Evolutionary conservation across 371 early-diverging fungal genomes (phyloP).

Genomic region (Parasitella parasitica): DNA sequence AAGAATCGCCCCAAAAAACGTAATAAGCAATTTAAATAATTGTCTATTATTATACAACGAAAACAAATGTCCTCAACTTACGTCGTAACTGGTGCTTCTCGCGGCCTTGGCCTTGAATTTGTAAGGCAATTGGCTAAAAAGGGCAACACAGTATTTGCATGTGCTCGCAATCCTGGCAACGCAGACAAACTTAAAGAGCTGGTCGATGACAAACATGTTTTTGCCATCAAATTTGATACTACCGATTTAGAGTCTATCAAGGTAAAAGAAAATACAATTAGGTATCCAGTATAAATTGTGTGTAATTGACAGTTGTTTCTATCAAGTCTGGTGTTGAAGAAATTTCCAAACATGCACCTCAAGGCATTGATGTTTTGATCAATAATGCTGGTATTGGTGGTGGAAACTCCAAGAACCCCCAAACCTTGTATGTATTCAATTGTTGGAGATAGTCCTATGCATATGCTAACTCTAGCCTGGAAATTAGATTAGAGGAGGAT

Average conservation of each 20-base stretch:
- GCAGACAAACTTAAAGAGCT: constrained; percentile 20
- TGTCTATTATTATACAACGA: not conserved
- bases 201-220: constrained; percentile 28
- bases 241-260: constrained; percentile 24
- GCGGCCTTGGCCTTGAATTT: constrained; percentile 48
- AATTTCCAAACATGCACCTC: constrained; percentile 13
- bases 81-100: constrained; percentile 27
- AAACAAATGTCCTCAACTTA: not conserved
- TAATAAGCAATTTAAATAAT: no score
- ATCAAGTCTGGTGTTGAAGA: constrained; percentile 21
- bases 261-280: no score
- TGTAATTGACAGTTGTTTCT: not conserved
- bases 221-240: constrained; percentile 31
- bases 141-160: constrained; percentile 39
- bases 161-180: constrained; percentile 33
- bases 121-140: constrained; percentile 31
- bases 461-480: no score
- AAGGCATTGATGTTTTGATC: constrained; percentile 34
- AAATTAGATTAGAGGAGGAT: not conserved
- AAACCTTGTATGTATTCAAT: not conserved
- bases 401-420: not conserved
- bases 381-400: constrained; percentile 37
- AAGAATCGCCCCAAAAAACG: no score
- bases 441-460: no score
- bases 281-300: not conserved